Conservation (phyloP, 2,329 filamentous ascomycete species). For the Pleoardoris graminearum region DNA sequence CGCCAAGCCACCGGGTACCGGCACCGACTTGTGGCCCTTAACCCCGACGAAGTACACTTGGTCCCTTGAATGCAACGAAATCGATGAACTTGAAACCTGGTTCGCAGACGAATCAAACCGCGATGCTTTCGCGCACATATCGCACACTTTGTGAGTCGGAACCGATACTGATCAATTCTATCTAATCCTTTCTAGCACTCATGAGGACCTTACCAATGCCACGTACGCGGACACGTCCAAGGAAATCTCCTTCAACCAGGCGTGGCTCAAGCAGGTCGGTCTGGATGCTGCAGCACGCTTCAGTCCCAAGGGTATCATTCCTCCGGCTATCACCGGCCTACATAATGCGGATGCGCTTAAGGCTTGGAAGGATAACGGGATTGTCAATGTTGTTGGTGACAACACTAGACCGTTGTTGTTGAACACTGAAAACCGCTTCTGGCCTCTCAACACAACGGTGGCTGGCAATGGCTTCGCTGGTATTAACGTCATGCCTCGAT, state of each 20-base stretch:
- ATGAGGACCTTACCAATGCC: slow-evolving; percentile 62
- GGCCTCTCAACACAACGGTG: slow-evolving; percentile 59
- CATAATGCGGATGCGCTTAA: slow-evolving; percentile 66
- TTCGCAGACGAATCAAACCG: slow-evolving; percentile 56
- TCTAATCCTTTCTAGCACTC: slow-evolving; percentile 45
- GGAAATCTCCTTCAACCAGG: slow-evolving; percentile 64
- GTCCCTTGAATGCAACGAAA: slow-evolving; percentile 54
- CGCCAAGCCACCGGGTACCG: slow-evolving; percentile 48
- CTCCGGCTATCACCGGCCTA: slow-evolving; percentile 65
- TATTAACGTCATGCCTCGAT: slow-evolving; percentile 61
- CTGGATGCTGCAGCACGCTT: slow-evolving; percentile 53
- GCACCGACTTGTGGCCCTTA: slow-evolving; percentile 45
- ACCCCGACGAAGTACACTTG: slow-evolving; percentile 53
- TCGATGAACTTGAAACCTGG: slow-evolving; percentile 59
- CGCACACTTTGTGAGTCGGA: slow-evolving; percentile 58
- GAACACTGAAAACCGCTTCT: slow-evolving; percentile 58
- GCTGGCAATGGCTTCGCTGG: slow-evolving; percentile 59
- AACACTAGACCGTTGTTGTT: slow-evolving; percentile 61
- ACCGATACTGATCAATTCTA: background rate
- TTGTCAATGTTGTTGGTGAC: slow-evolving; percentile 64
- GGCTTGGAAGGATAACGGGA: slow-evolving; percentile 64
- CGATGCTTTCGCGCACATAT: slow-evolving; percentile 61
- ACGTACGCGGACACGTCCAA: slow-evolving; percentile 61
- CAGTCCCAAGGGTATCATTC: slow-evolving; percentile 61
- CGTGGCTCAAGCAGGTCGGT: slow-evolving; percentile 60